Percentiles rank a stretch among this genome's conserved stretches.
Evolutionary conservation across 2,329 filamentous ascomycete species (phyloP).

Genomic region (Tolypocladium nubicola): DNA sequence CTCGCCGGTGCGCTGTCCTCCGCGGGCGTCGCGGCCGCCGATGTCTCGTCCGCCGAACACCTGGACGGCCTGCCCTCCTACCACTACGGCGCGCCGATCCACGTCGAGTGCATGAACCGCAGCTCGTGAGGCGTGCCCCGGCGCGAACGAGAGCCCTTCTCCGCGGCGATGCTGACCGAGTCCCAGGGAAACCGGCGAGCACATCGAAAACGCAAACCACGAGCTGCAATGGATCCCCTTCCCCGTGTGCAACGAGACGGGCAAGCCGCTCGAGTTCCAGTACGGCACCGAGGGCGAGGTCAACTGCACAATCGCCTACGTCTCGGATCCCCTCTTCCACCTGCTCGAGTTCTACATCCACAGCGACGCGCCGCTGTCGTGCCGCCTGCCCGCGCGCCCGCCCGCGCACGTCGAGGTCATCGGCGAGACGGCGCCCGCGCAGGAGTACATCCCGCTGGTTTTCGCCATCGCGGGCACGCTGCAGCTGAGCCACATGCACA

Average conservation of each 20-base stretch:
- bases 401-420: slow-evolving; percentile 42
- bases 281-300: slow-evolving; percentile 76
- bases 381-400: slow-evolving; percentile 76
- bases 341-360: slow-evolving; percentile 96
- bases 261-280: slow-evolving; percentile 67
- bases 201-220: slow-evolving; percentile 70
- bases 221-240: slow-evolving; percentile 91
- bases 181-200: slow-evolving; percentile 73
- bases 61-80: slow-evolving; percentile 44
- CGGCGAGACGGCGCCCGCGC: slow-evolving; percentile 36
- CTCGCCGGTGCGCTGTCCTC: slow-evolving; percentile 14
- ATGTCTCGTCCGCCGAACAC: slow-evolving; percentile 13
- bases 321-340: slow-evolving; percentile 75
- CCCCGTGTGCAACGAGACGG: slow-evolving; percentile 80
- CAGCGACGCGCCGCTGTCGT: slow-evolving; percentile 85
- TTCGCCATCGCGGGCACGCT: slow-evolving; percentile 84
- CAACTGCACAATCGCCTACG: slow-evolving; percentile 72
- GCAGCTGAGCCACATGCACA: slow-evolving; percentile 80
- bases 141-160: not conserved
- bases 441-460: slow-evolving; percentile 70
- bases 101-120: slow-evolving; percentile 64
- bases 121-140: slow-evolving; percentile 44
- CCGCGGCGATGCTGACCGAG: not conserved
- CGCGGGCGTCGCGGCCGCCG: slow-evolving; percentile 16
- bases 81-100: slow-evolving; percentile 55